A percentile compares a stretch with the other conserved stretches of the same genome.
Conservation (phyloP, 768 basidiomycete species). For the Russula lepida region DNA sequence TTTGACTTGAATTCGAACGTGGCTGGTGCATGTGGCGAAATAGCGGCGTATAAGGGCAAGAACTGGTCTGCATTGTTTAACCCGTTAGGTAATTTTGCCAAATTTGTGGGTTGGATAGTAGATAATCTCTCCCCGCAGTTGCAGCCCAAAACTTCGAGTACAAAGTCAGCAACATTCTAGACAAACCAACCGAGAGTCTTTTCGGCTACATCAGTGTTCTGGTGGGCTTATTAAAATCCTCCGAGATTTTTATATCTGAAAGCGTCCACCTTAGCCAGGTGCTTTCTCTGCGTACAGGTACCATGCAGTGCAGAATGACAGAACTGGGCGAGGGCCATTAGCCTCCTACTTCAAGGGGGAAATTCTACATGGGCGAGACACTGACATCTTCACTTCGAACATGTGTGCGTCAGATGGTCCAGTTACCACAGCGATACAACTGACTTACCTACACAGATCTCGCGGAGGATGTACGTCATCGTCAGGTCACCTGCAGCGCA, state of each 20-base stretch:
- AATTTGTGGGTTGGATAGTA: neutral
- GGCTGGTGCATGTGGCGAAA: constrained; percentile 96
- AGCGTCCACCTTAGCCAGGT: constrained; percentile 49
- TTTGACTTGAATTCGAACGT: constrained; percentile 90
- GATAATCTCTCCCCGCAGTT: constrained; percentile 34
- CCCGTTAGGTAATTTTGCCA: constrained; percentile 53
- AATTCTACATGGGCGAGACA: constrained; percentile 69
- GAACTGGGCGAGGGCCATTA: constrained; percentile 73
- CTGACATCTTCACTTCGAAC: constrained; percentile 91
- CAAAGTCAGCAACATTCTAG: constrained; percentile 84
- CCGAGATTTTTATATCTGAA: neutral
- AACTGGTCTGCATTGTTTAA: constrained; percentile 77
- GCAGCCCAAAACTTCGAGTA: constrained; percentile 97
- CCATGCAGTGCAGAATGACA: constrained; percentile 84
- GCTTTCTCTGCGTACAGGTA: constrained; percentile 92
- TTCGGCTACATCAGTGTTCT: constrained; percentile 97
- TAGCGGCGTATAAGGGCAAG: constrained; percentile 86
- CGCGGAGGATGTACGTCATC: constrained; percentile 68
- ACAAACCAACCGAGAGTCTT: constrained; percentile 81
- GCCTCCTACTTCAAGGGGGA: constrained; percentile 99
- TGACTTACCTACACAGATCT: constrained; percentile 44
- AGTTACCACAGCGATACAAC: neutral
- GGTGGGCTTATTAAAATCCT: constrained; percentile 32
- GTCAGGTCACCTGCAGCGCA: neutral
- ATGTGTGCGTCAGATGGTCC: constrained; percentile 58